A percentile compares a stretch with the other conserved stretches of the same genome.
Evolutionary conservation across 768 basidiomycete genomes (phyloP).

Genomic region (Mycena haematopus): DNA sequence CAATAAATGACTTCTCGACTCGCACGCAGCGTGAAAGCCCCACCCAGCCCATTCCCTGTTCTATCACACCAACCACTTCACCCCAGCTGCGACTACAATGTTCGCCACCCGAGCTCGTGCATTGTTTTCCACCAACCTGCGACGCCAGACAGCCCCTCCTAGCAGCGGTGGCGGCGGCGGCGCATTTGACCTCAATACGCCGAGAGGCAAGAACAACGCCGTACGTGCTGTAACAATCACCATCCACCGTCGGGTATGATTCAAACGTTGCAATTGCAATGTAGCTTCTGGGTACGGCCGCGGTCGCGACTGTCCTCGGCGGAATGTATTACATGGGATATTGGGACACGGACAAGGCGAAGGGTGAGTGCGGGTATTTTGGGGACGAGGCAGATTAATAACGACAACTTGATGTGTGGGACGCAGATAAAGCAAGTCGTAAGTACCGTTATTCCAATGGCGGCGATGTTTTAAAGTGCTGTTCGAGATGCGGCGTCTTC

Average conservation of each 20-base stretch:
- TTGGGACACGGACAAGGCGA: constrained; percentile 13
- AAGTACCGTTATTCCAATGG: background rate
- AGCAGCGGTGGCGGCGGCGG: constrained; percentile 6
- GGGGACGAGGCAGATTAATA: background rate
- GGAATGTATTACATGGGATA: constrained; percentile 17
- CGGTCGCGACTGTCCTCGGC: background rate
- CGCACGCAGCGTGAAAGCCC: background rate
- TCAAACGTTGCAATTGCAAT: no score
- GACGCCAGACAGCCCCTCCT: constrained; percentile 19
- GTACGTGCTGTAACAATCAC: background rate
- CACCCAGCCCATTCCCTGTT: background rate
- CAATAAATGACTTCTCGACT: constrained; percentile 13
- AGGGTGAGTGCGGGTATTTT: constrained; percentile 1
- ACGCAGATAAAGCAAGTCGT: background rate
- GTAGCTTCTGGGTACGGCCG: constrained; percentile 3
- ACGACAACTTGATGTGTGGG: background rate
- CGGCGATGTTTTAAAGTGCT: background rate
- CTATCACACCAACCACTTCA: background rate
- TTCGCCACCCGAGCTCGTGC: constrained; percentile 22
- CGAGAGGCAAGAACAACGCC: constrained; percentile 17
- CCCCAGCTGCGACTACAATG: background rate
- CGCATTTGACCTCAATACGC: constrained; percentile 4
- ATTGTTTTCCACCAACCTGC: constrained; percentile 7
- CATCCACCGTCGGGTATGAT: background rate
- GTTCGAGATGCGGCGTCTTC: constrained; percentile 1